Conservation (phyloP, 176 grass and related monocot genomes). For the Carex littledalei region DNA sequence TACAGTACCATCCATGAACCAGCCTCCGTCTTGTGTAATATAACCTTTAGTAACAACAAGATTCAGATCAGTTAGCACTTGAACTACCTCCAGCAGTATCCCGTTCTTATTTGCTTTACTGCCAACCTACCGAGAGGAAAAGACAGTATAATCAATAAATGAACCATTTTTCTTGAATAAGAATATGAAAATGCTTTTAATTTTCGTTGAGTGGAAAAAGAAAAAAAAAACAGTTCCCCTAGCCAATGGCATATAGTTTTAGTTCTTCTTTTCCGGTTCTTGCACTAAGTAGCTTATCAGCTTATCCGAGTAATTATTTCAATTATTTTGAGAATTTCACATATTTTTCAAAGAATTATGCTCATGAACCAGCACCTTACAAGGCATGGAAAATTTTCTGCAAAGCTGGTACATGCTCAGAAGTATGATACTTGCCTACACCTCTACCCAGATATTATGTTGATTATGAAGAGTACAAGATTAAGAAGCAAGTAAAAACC, state of each 20-base stretch:
- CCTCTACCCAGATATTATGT: neutral
- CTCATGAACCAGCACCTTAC: neutral
- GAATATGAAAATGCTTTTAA: neutral
- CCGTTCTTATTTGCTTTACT: constrained; percentile 73
- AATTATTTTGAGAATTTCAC: neutral
- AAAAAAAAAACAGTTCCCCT: neutral
- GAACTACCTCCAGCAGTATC: constrained; percentile 72
- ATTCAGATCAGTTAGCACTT: constrained; percentile 73
- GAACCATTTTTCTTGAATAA: neutral
- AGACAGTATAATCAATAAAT: neutral
- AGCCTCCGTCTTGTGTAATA: constrained; percentile 64
- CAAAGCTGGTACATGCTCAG: neutral
- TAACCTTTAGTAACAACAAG: constrained; percentile 71
- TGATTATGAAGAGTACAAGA: neutral
- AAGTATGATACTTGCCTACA: neutral
- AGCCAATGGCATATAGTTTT: neutral
- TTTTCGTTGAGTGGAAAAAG: neutral
- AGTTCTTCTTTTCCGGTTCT: neutral
- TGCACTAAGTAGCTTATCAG: neutral
- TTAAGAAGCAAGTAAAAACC: neutral
- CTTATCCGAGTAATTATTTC: neutral
- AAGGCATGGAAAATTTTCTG: neutral
- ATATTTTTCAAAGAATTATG: neutral
- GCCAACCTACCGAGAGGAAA: constrained; percentile 21
- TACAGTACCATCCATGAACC: constrained; percentile 89